Percentiles rank a stretch among this genome's conserved stretches.
Conservation (phyloP, 2,329 filamentous ascomycete genomes). For the Xylariaceae sp. region DNA sequence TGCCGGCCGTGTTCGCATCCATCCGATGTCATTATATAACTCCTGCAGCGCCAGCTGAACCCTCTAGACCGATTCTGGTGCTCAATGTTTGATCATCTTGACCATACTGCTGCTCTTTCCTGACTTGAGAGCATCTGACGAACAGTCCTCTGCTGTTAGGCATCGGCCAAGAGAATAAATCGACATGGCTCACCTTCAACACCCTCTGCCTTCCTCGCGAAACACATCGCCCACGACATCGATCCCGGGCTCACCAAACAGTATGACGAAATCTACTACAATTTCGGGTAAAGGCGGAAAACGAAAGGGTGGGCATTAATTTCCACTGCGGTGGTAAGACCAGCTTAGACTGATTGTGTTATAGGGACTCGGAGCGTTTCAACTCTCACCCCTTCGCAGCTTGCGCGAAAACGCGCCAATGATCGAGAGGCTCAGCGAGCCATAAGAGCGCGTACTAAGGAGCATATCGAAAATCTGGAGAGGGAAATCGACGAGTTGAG, state of each 20-base stretch:
- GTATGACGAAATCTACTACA: constrained; percentile 23
- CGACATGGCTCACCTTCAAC: constrained; percentile 14
- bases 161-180: neutral
- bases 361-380: constrained; percentile 71
- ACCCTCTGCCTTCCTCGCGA: constrained; percentile 9
- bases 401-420: constrained; percentile 86
- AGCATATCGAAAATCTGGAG: constrained; percentile 78
- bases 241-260: constrained; percentile 18
- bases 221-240: constrained; percentile 13
- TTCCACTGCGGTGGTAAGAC: neutral
- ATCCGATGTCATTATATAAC: constrained; percentile 18
- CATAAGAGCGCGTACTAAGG: constrained; percentile 81
- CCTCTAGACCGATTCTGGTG: constrained; percentile 6
- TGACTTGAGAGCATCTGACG: neutral
- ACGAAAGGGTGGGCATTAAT: constrained; percentile 27
- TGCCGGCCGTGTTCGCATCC: constrained; percentile 13
- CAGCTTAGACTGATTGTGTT: constrained; percentile 8
- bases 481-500: constrained; percentile 68
- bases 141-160: neutral
- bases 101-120: constrained; percentile 1
- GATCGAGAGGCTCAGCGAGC: constrained; percentile 86
- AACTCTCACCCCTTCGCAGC: constrained; percentile 80
- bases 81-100: constrained; percentile 11
- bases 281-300: constrained; percentile 26
- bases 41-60: constrained; percentile 18